These are phyloP conservation scores for Asterella californica DNA, from an alignment of 225 moss, liverwort and hornwort species.

Conservation along the genomic window DNA sequence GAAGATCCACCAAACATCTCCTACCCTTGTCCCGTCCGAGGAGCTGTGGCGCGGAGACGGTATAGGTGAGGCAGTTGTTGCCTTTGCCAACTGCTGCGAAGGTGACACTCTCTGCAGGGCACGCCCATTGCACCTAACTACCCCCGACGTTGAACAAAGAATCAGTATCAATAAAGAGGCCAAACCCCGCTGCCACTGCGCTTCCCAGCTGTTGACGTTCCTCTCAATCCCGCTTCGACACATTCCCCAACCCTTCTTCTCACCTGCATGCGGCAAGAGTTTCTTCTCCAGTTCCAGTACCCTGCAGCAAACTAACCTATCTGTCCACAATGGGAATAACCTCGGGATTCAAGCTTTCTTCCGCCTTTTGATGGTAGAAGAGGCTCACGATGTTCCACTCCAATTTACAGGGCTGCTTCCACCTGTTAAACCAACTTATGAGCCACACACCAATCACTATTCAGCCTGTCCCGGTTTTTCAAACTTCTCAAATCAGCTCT, in stretches of 20 bases:
- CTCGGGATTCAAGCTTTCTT: neutral
- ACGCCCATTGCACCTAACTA: slow-evolving; percentile 26
- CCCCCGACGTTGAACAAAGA: neutral
- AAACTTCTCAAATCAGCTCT: neutral
- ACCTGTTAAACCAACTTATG: neutral
- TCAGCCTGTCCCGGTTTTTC: neutral
- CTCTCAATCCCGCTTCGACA: slow-evolving; percentile 26
- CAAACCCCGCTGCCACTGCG: slow-evolving; percentile 10
- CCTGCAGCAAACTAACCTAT: neutral
- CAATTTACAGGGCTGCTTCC: neutral
- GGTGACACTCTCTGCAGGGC: neutral
- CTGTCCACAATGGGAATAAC: neutral
- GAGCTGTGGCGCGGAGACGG: neutral
- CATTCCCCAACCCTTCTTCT: slow-evolving; percentile 33
- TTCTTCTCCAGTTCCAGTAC: neutral
- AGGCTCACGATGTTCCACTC: too few species aligned
- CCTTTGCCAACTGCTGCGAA: neutral
- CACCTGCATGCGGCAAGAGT: slow-evolving; percentile 10
- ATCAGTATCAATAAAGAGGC: slow-evolving; percentile 13
- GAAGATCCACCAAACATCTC: slow-evolving; percentile 15
- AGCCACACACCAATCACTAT: neutral
- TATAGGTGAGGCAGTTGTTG: neutral
- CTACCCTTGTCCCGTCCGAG: neutral
- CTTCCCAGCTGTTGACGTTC: slow-evolving; percentile 16
- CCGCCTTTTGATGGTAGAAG: neutral